phyloP scores from a whole-genome alignment of 768 basidiomycete species.

The Galerina marginata region DNA sequence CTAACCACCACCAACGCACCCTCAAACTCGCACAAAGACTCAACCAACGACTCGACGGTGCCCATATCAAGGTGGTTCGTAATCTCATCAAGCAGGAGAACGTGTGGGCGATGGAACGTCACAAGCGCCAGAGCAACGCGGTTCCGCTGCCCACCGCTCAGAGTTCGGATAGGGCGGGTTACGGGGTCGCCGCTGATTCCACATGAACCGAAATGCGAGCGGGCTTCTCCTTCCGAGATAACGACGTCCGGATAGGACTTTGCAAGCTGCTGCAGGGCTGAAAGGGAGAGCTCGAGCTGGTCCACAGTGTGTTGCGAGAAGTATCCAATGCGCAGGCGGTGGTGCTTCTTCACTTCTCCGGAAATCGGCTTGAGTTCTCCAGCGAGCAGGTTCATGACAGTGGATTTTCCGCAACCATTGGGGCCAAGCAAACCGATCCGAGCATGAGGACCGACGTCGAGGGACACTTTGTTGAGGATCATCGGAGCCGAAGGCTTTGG shows the following conservation, averaged over 20 bases:
- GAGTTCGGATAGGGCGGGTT: conserved; percentile 36
- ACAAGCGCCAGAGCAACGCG: conserved; percentile 63
- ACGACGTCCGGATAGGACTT: conserved; percentile 31
- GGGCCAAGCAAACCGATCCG: conserved; percentile 36
- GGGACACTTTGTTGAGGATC: conserved; percentile 35
- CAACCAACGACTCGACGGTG: conserved; percentile 61
- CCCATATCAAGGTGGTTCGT: conserved; percentile 73
- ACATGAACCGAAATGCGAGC: conserved; percentile 44
- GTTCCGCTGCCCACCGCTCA: conserved; percentile 65
- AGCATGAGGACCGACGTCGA: conserved; percentile 33
- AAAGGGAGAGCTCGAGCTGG: conserved; percentile 40
- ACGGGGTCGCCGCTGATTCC: conserved; percentile 52
- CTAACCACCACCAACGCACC: conserved; percentile 70
- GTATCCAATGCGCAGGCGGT: conserved; percentile 59
- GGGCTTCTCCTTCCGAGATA: conserved; percentile 36
- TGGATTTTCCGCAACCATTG: conserved; percentile 65
- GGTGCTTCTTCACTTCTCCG: conserved; percentile 59
- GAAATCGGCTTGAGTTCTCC: conserved; percentile 45
- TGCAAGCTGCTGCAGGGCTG: conserved; percentile 33
- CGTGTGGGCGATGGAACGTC: conserved; percentile 57
- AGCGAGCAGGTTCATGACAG: conserved; percentile 53
- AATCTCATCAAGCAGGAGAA: conserved; percentile 64
- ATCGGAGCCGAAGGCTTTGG: conserved; percentile 21
- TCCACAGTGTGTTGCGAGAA: conserved; percentile 71
- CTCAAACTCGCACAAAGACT: conserved; percentile 52